A percentile compares a stretch with the other conserved stretches of the same genome.
phyloP scores from a whole-genome alignment of 2,329 filamentous ascomycete species.

The Penicillium decumbens region DNA sequence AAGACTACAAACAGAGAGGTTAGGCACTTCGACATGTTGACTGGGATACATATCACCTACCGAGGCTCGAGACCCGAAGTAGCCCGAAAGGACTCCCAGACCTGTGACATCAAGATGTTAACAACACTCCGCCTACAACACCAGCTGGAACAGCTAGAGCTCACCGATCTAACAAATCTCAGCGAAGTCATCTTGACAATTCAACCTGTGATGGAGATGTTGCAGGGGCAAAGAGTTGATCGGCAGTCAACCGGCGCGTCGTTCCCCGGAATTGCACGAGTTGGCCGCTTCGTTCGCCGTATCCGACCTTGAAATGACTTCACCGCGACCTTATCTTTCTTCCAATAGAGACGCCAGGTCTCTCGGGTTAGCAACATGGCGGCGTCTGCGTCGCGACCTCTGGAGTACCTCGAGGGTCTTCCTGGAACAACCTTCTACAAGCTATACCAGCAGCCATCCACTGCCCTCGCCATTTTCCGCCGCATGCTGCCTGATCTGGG shows the following conservation, averaged over 20 bases:
- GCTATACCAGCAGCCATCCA: slow-evolving; percentile 93
- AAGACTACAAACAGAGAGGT: slow-evolving; percentile 19
- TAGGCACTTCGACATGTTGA: neutral
- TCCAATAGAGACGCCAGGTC: slow-evolving; percentile 23
- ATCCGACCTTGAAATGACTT: slow-evolving; percentile 19
- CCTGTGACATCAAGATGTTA: slow-evolving; percentile 48
- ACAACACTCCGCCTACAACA: neutral
- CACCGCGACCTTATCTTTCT: slow-evolving; percentile 8
- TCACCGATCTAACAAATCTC: slow-evolving; percentile 62
- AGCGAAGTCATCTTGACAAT: slow-evolving; percentile 48
- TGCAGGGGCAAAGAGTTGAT: slow-evolving; percentile 3
- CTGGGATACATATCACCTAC: slow-evolving; percentile 49
- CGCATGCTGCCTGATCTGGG: slow-evolving; percentile 93
- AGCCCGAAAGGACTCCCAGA: slow-evolving; percentile 77
- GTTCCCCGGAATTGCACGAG: slow-evolving; percentile 26
- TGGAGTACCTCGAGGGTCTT: slow-evolving; percentile 90
- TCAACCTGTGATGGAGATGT: neutral
- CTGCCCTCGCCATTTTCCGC: slow-evolving; percentile 89
- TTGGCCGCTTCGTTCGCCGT: slow-evolving; percentile 29
- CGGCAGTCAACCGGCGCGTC: slow-evolving; percentile 17
- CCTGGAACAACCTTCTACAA: slow-evolving; percentile 84
- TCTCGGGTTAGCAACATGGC: slow-evolving; percentile 45
- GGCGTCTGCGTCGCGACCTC: slow-evolving; percentile 56
- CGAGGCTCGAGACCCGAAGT: slow-evolving; percentile 85
- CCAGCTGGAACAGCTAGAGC: slow-evolving; percentile 19